These are phyloP conservation scores for Candida albicans DNA, from an alignment of 1,139 yeast species.

Conservation along the genomic window DNA sequence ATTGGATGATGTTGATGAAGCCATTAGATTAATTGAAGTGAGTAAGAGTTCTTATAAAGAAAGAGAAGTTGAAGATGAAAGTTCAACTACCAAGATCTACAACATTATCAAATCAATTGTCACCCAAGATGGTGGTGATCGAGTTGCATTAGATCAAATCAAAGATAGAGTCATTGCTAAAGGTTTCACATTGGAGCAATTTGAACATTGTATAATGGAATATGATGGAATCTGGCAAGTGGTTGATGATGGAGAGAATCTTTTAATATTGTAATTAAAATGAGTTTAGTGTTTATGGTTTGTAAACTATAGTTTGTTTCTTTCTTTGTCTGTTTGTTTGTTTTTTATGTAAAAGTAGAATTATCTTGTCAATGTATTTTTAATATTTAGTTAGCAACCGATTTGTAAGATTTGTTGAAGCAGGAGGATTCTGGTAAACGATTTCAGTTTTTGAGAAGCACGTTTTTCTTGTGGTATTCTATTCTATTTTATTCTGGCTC, in stretches of 20 bases:
- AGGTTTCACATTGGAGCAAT: conserved; percentile 81
- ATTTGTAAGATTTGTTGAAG: too few relatives aligned
- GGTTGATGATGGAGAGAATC: conserved; percentile 58
- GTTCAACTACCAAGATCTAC: conserved; percentile 58
- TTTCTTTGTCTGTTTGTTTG: too few relatives aligned
- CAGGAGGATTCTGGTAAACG: too few relatives aligned
- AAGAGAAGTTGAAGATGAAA: conserved; percentile 54
- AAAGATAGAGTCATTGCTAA: conserved; percentile 73
- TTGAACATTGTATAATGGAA: conserved; percentile 72
- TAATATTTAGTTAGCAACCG: too few relatives aligned
- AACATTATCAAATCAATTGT: conserved; percentile 59
- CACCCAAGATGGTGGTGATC: conserved; percentile 41
- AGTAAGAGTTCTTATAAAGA: conserved; percentile 77
- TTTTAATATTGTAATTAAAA: neutral
- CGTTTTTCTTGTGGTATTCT: too few relatives aligned
- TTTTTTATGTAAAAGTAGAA: too few relatives aligned
- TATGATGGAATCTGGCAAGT: conserved; percentile 81
- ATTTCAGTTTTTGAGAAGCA: too few relatives aligned
- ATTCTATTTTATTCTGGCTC: too few relatives aligned
- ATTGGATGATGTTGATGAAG: conserved; percentile 90
- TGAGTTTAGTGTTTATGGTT: conserved; percentile 38
- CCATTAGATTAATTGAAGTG: conserved; percentile 80
- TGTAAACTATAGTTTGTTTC: too few relatives aligned
- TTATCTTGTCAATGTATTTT: too few relatives aligned
- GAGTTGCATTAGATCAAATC: conserved; percentile 53